Evolutionary conservation across 257 asterid genomes (phyloP), one percentile per base, ranked within the genome.

Genomic region (Salvia splendens): DNA sequence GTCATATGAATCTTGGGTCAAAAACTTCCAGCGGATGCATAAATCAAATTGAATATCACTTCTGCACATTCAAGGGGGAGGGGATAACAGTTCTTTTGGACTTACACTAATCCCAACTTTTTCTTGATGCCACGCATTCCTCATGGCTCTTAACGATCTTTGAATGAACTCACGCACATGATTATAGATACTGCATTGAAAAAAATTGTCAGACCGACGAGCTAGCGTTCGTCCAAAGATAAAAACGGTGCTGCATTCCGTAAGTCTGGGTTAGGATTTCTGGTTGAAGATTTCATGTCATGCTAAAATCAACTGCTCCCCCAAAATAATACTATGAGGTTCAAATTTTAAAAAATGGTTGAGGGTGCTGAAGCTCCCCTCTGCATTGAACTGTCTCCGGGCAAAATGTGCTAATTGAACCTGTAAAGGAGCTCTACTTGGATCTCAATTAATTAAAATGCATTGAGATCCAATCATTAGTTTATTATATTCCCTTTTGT

Each of bases 161-260:
- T 43, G 60, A 10, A 64, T 77, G 65, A 79, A 75, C 74, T 77
- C 85, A 73, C 48, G 58, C 57, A 54, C 59, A 50, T 79, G 82
- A 56, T 82, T 82, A 79, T 79, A 81, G 50, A 75, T 81, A 69
- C 83, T 81, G 79, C 16, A 32, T 71, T 32, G 16, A 64, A 17
- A 49, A 11, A 72, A 69, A 40, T 43, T 45, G 41, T 76, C 61
- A 55, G 48, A 30, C 12, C 9, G 11, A 11, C 15, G 14, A 17
- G 48, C 52, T 47, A 49, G 41, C 17, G 5, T n/a, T 10, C 0
- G 7, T 3, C 49, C 9, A 16, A 32, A 65, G 5, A 15, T 41
- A 40, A 15, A 6, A 24, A 67, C 5, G 30, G 3, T 28, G 16
- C 1, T 36, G 50, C 8, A 17, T 43, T 32, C 10, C 2, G 24